These are phyloP conservation scores for Aspergillus piperis DNA, from an alignment of 2,329 filamentous ascomycete species.

Conservation along the genomic window DNA sequence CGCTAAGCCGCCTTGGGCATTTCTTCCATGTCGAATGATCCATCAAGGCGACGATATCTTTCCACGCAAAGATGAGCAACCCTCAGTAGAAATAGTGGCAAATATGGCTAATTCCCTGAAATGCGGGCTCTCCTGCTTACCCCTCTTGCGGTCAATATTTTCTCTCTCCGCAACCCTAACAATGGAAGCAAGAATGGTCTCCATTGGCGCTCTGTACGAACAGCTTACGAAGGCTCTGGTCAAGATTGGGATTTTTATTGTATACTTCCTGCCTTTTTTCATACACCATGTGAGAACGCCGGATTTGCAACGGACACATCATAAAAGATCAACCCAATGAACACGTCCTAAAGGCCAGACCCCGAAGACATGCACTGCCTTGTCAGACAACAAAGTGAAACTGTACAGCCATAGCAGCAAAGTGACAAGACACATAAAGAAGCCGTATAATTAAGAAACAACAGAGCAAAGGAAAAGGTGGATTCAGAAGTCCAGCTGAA, in stretches of 20 bases:
- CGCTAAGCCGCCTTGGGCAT: neutral
- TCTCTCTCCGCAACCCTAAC: neutral
- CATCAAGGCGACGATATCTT: neutral
- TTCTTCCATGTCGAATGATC: neutral
- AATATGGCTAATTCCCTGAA: too few relatives aligned
- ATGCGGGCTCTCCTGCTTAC: too few relatives aligned
- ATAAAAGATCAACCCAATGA: conserved; percentile 35
- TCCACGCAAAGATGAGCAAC: neutral
- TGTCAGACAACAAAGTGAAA: conserved; percentile 39
- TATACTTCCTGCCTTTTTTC: conserved; percentile 40
- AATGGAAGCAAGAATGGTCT: neutral
- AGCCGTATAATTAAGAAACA: conserved; percentile 31
- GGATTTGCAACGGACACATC: conserved; percentile 40
- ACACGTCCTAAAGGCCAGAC: conserved; percentile 39
- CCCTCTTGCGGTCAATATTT: neutral
- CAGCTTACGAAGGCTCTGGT: neutral
- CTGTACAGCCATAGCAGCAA: conserved; percentile 40
- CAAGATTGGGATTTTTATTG: conserved; percentile 20
- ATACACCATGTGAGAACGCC: conserved; percentile 44
- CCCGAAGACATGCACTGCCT: conserved; percentile 42
- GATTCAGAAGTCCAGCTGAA: conserved; percentile 16
- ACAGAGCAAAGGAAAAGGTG: conserved; percentile 24
- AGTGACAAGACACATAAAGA: conserved; percentile 22
- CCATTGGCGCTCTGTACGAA: neutral
- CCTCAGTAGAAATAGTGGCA: neutral